Evolutionary conservation across 805 yeast species (phyloP), one percentile per base, ranked within the genome.

Genomic region (Tanozyma kutaoensis): DNA sequence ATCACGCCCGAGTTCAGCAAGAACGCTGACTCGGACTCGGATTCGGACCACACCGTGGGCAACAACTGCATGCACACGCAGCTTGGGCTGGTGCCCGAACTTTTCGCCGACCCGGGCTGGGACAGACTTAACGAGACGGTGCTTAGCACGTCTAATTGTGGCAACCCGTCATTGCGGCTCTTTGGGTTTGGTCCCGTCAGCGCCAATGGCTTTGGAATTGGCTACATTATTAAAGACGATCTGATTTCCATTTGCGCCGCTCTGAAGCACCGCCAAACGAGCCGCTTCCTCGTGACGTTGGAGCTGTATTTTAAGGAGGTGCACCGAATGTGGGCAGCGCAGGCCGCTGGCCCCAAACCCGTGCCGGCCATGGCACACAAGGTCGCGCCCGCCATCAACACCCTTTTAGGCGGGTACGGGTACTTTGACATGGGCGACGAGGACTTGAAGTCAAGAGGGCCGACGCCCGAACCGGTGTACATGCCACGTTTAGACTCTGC

Each of bases 41-140:
- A 53, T 5, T 50, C 55, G 1, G 58, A 55, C 8, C 40, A 43
- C 24, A 49, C 60, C 3, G 43, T 52, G 13, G 55, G 52, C 7
- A 37, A 30, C 20, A 39, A 40, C 21, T 16, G 27, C 2, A 22
- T 38, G 5, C 42, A 43, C 22, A 28, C 32, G 9, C 33, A 35
- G 15, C 40, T 53, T 27, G 39, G 36, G 19, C 48, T 46, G 23
- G 56, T 82, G 26, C 95, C 95, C 5, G 57, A 73, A 4, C 66
- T 85, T 10, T 85, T 84, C 53, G 77, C 80, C 1, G 94, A 85
- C 49, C 58, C 70, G 7, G 93, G 95, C 16, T 85, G 95, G 95
- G 82, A 76, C 40, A 71, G 73, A 44, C 54, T 85, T 32, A 82
- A 82, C 52, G 79, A 75, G 38, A 77, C 88, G 4, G 66, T 84